These are phyloP conservation scores for Plenodomus lindquistii DNA, from an alignment of 2,329 filamentous ascomycete genomes.

Conservation along the genomic window DNA sequence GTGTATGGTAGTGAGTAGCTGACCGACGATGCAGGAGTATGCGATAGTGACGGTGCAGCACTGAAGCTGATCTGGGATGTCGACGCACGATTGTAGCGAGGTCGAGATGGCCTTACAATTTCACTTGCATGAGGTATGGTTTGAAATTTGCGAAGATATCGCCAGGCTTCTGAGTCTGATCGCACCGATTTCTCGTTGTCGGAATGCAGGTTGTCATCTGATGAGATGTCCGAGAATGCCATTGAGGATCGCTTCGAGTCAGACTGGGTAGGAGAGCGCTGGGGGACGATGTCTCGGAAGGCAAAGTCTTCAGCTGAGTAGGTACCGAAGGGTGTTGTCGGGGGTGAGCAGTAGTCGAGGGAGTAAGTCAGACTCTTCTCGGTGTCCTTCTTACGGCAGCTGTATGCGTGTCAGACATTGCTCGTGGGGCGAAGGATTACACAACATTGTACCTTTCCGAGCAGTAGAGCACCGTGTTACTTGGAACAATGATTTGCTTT, in stretches of 20 bases:
- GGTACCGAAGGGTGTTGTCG: conserved; percentile 41
- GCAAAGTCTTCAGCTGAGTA: conserved; percentile 45
- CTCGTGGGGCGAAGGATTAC: conserved; percentile 1
- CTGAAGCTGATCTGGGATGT: conserved; percentile 42
- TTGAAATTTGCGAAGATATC: conserved; percentile 49
- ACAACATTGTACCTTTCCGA: conserved; percentile 60
- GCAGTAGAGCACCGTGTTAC: conserved; percentile 65
- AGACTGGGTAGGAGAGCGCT: conserved; percentile 50
- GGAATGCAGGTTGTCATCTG: conserved; percentile 37
- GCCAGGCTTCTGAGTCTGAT: conserved; percentile 45
- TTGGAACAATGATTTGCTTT: conserved; percentile 65
- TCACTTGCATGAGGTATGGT: conserved; percentile 29
- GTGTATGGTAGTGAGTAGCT: conserved; percentile 51
- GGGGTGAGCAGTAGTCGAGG: conserved; percentile 41
- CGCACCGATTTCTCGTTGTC: conserved; percentile 29
- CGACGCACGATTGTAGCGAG: conserved; percentile 42
- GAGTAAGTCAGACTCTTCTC: conserved; percentile 40
- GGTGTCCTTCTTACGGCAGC: conserved; percentile 53
- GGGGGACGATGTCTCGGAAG: conserved; percentile 52
- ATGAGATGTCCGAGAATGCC: conserved; percentile 49
- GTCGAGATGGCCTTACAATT: conserved; percentile 31
- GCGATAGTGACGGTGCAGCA: conserved; percentile 50
- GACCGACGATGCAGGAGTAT: conserved; percentile 52
- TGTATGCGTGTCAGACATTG: conserved; percentile 27
- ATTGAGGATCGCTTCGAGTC: conserved; percentile 45